Base-by-base conservation (phyloP, 139 green algal genomes). In the Chlamydomonas schloesseri region DNA sequence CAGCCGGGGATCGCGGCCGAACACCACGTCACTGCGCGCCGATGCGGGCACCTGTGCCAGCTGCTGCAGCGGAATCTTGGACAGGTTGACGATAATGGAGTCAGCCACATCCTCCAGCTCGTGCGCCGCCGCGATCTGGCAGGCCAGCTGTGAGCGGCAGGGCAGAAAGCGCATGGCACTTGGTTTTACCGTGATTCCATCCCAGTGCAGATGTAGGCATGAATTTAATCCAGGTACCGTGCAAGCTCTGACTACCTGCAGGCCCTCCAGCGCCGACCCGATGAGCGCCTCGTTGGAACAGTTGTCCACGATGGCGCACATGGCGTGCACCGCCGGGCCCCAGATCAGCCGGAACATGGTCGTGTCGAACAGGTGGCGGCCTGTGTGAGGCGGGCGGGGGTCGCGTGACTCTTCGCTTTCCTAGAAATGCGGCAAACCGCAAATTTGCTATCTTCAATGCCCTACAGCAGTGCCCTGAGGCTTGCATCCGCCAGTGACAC, bases 301-400 rank as follows among this genome's bases (percentile, higher is more conserved):
- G 24, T 89, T 88, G 87, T 99, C 97, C 69, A 99, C 93, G 29
- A 99, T 95, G 13, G 98, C 95, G 0, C 92, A 95, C 71, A 99
- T 96, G 24, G 97, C 97, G 2, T 96, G 94, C 60, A 99, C 93
- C 0, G 97, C 95, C 17, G 97, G 97, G 26, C 94, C 94, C 95
- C 96, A 98, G 62, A 99, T 90, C 33, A 98, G 89, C 0, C 73
- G 89, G 91, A 99, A 99, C 95, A 99, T 98, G 73, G 98, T 94
- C 5, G 90, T 90, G 90, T 99, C 96, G 77, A 97, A 94, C 53
- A 88, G 79, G 86, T 93, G 88, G 33, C 88, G 77, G 10, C 88
- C 90, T 90, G 89, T 2, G 60, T n/a, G n/a, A n/a, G n/a, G n/a
- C n/a, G n/a, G 53, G 36, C 37, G 37, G 10, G n/a, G n/a, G n/a